Conservation (phyloP, 208 protist genomes). For the Leishmania tropica region DNA sequence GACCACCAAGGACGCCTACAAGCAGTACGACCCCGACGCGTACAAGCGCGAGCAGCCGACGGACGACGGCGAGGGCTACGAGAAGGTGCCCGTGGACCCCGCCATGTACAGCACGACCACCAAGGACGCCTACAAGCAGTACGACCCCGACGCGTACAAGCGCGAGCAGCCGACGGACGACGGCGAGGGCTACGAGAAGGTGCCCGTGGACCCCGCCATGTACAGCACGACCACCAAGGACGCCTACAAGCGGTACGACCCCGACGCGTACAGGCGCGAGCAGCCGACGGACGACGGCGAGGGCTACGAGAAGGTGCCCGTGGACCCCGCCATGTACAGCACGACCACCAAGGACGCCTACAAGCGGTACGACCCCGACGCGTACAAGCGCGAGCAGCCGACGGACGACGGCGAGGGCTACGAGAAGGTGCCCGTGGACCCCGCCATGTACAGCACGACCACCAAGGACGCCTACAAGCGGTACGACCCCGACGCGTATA, state of each 20-base stretch:
- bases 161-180: conserved; percentile 13
- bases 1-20: background rate
- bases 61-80: conserved; percentile 28
- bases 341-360: conserved; percentile 6
- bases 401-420: background rate
- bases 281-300: conserved; percentile 9
- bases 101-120: background rate
- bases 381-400: conserved; percentile 38
- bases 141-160: conserved; percentile 49
- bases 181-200: conserved; percentile 12
- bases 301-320: conserved; percentile 16
- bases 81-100: conserved; percentile 14
- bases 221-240: conserved; percentile 49
- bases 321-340: conserved; percentile 36
- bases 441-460: conserved; percentile 39
- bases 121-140: conserved; percentile 44
- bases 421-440: conserved; percentile 33
- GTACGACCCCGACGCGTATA: conserved; percentile 11
- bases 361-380: conserved; percentile 11
- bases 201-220: conserved; percentile 31
- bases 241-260: conserved; percentile 42
- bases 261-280: conserved; percentile 43
- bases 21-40: conserved; percentile 7
- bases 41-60: conserved; percentile 2
- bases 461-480: conserved; percentile 3